Evolutionary conservation across 345 rosid species (phyloP), one percentile per base, ranked within the genome.

Genomic region (Carallia pectinifolia): DNA sequence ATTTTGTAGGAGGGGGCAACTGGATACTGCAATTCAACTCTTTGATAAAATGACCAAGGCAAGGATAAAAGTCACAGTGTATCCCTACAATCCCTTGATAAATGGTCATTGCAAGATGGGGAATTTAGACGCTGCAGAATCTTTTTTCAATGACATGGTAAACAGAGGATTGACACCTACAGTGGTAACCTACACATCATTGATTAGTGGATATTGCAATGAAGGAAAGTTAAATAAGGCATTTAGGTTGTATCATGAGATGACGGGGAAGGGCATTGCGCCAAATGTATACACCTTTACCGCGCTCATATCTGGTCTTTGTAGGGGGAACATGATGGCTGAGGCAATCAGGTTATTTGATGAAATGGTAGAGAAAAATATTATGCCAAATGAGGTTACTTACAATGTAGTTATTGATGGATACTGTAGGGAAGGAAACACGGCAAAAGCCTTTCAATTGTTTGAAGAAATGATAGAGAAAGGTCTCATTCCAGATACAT

Each of bases 381-480:
- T 92, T 63, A 54, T 74, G 77, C 99, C 97, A 66, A 95, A 81
- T 76, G 89, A 77, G 76, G 89, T 95, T 69, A 87, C 95, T 6
- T 95, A 89, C 72, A 95, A 95, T 77, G 89, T 90, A 69, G 69
- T 95, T 85, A 92, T 95, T 5, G 96, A 89, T 74, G 96, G 92
- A 61, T 75, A 85, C 53, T 85, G 93, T 62, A 81, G 71, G 80
- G 82, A 76, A 39, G 93, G 93, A 60, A 79, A 85, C 69, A 78
- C 74, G 33, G 59, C 48, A 62, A 87, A 76, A 79, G 97, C 97
- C 62, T 92, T 90, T 69, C 74, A 77, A 71, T 78, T 95, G 77
- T 82, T 80, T 18, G 67, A 75, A 47, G 91, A 89, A 79, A 95
- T 95, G 99, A 65, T 76, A 2, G 73, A 62, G 69, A 92, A 78